These are phyloP conservation scores for Scenedesmus sp. DNA, from an alignment of 163 green algal genomes.

Conservation along the genomic window DNA sequence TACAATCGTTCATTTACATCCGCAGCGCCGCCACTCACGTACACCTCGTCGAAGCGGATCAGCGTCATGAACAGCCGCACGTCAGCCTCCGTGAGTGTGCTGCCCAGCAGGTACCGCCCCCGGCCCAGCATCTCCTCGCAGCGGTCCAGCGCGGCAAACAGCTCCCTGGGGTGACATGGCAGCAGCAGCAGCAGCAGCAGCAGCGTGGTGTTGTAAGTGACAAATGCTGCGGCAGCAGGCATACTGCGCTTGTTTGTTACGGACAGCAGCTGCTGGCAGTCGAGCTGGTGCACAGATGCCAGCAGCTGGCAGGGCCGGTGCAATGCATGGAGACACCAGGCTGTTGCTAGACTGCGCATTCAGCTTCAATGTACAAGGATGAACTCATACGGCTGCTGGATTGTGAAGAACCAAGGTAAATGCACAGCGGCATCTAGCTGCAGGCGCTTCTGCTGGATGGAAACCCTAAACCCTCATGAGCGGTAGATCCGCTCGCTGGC, in stretches of 20 bases:
- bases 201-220: neutral
- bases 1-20: neutral
- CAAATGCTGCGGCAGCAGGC: neutral
- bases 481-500: too few species aligned
- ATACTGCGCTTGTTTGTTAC: neutral
- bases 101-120: constrained; percentile 86
- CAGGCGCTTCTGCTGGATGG: too few species aligned
- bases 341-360: too few species aligned
- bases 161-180: constrained; percentile 61
- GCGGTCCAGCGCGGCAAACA: constrained; percentile 74
- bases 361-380: too few species aligned
- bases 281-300: too few species aligned
- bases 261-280: neutral
- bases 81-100: constrained; percentile 89
- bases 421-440: too few species aligned
- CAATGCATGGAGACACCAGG: too few species aligned
- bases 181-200: neutral
- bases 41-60: constrained; percentile 86
- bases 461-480: too few species aligned
- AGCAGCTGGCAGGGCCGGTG: too few species aligned
- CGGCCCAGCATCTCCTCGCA: constrained; percentile 83
- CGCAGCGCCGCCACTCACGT: neutral
- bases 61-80: constrained; percentile 93
- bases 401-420: too few species aligned
- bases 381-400: too few species aligned